These are phyloP conservation scores for Fusarium multiceps DNA, from an alignment of 2,329 filamentous ascomycete genomes.

Conservation along the genomic window DNA sequence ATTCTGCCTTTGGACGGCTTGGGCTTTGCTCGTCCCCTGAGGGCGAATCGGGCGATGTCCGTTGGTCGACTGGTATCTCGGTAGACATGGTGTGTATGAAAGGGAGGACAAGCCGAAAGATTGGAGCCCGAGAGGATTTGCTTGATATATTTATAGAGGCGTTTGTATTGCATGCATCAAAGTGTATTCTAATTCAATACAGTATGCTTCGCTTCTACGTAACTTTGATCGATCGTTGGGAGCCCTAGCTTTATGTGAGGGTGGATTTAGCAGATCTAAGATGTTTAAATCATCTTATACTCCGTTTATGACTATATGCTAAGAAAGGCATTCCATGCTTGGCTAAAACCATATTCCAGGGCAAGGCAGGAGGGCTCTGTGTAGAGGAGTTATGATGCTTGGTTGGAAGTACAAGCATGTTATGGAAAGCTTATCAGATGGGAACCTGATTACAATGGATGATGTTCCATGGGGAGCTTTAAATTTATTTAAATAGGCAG, in stretches of 20 bases:
- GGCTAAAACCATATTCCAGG: too few species aligned
- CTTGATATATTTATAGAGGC: neutral
- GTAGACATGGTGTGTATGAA: neutral
- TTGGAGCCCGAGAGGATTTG: neutral
- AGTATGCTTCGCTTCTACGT: neutral
- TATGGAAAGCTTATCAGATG: too few species aligned
- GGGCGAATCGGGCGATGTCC: neutral
- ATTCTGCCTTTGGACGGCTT: neutral
- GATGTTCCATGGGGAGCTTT: too few species aligned
- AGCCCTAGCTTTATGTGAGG: neutral
- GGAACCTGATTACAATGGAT: too few species aligned
- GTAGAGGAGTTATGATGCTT: too few species aligned
- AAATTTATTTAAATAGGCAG: too few species aligned
- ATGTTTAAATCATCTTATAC: neutral
- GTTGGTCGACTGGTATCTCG: neutral
- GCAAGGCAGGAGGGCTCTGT: too few species aligned
- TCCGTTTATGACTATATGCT: neutral
- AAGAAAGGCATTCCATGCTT: too few species aligned
- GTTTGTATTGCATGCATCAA: neutral
- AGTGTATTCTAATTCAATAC: neutral
- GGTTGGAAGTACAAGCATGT: too few species aligned
- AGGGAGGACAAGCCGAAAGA: neutral
- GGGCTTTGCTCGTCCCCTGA: neutral
- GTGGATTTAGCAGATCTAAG: neutral
- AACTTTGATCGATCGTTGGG: neutral